Evolutionary conservation across 169 alveolate genomes (phyloP).

Genomic region (Fabrea salina): DNA sequence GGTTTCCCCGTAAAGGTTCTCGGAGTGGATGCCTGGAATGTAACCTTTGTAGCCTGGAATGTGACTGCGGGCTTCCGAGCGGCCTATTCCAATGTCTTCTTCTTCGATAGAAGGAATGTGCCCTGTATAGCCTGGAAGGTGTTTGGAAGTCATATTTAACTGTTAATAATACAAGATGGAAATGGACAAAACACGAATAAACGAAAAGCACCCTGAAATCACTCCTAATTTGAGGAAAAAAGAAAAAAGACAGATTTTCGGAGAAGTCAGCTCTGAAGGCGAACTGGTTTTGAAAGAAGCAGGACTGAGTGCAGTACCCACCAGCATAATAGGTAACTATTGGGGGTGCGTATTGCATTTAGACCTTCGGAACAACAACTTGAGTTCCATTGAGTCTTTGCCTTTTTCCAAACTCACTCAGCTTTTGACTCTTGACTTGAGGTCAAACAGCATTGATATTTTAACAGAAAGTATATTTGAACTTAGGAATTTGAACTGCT

Average conservation of each 20-base stretch:
- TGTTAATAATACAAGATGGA: neutral
- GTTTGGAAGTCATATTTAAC: neutral
- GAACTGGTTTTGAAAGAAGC: neutral
- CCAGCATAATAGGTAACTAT: neutral
- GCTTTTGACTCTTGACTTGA: neutral
- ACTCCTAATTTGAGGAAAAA: neutral
- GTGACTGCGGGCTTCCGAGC: neutral
- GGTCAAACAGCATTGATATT: constrained; percentile 2
- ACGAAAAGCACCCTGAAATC: constrained; percentile 17
- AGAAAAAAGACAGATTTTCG: constrained; percentile 20
- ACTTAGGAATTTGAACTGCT: neutral
- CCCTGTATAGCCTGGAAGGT: constrained; percentile 62
- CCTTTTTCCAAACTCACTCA: neutral
- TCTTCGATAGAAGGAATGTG: constrained; percentile 32
- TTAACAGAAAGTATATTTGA: neutral
- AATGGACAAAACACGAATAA: constrained; percentile 18
- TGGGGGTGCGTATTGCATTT: neutral
- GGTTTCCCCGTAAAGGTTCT: constrained; percentile 60
- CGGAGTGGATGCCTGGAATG: constrained; percentile 67
- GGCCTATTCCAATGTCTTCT: neutral
- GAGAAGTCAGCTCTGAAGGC: constrained; percentile 25
- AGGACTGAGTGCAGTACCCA: neutral
- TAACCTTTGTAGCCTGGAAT: constrained; percentile 73
- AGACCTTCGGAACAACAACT: neutral
- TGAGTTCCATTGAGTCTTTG: neutral